Percentiles rank a stretch among this genome's conserved stretches.
These are phyloP conservation scores for Isabelozyma rhagii DNA, from an alignment of 805 yeast genomes.

Conservation along the genomic window DNA sequence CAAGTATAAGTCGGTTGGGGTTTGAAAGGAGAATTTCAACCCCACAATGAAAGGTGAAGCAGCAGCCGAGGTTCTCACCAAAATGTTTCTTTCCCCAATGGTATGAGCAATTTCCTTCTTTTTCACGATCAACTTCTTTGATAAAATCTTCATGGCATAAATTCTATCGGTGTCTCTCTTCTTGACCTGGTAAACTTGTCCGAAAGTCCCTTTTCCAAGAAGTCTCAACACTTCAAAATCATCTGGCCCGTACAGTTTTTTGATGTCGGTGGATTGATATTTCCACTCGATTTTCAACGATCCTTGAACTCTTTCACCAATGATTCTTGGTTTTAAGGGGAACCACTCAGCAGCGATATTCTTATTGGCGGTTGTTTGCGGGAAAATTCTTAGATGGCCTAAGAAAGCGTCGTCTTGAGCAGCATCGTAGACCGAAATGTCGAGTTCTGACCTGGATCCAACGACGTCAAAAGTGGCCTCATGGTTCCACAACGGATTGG, in stretches of 20 bases:
- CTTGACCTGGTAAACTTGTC: slow-evolving; percentile 94
- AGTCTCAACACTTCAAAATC: slow-evolving; percentile 91
- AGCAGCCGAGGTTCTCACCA: slow-evolving; percentile 87
- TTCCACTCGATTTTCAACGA: slow-evolving; percentile 72
- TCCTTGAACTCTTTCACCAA: slow-evolving; percentile 76
- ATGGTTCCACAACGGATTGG: slow-evolving; percentile 87
- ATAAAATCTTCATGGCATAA: slow-evolving; percentile 95
- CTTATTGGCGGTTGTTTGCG: slow-evolving; percentile 46
- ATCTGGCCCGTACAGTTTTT: slow-evolving; percentile 84
- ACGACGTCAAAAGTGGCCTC: slow-evolving; percentile 91
- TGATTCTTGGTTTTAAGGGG: slow-evolving; percentile 65
- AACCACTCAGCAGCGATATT: slow-evolving; percentile 62
- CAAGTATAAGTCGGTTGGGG: slow-evolving; percentile 85
- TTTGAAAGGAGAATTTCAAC: slow-evolving; percentile 92
- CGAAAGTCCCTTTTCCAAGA: slow-evolving; percentile 95
- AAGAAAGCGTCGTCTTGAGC: slow-evolving; percentile 76
- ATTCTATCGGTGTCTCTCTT: slow-evolving; percentile 86
- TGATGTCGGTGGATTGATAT: slow-evolving; percentile 59
- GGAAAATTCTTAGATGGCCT: slow-evolving; percentile 78
- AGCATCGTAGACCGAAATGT: slow-evolving; percentile 88
- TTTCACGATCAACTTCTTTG: slow-evolving; percentile 91
- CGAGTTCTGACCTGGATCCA: slow-evolving; percentile 78
- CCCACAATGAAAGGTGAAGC: slow-evolving; percentile 94
- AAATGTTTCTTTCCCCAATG: slow-evolving; percentile 91
- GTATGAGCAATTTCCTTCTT: slow-evolving; percentile 98